phyloP scores from a whole-genome alignment of 2,329 filamentous ascomycete species.

The Pseudovirgaria hyperparasitica region DNA sequence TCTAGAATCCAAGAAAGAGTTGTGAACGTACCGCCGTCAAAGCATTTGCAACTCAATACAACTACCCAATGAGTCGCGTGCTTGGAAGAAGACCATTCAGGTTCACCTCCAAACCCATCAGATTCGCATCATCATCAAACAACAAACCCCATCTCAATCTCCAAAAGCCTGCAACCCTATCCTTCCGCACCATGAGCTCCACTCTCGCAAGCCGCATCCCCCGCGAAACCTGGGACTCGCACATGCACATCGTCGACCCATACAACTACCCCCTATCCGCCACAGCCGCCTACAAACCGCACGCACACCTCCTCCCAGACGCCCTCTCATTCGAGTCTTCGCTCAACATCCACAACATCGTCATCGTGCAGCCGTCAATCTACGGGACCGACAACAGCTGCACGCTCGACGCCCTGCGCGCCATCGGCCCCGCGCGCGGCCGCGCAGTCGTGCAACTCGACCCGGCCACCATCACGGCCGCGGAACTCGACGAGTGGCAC shows the following conservation, averaged over 20 bases:
- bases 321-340: conserved; percentile 38
- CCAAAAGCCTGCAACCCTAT: too few species aligned
- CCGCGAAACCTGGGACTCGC: conserved; percentile 43
- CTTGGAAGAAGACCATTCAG: too few species aligned
- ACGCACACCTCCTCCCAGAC: conserved; percentile 36
- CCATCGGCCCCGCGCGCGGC: conserved; percentile 36
- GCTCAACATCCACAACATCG: conserved; percentile 41
- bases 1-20: too few species aligned
- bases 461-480: conserved; percentile 22
- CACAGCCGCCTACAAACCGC: conserved; percentile 39
- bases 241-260: conserved; percentile 51
- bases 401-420: conserved; percentile 40
- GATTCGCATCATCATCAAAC: too few species aligned
- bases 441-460: conserved; percentile 47
- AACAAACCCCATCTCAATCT: too few species aligned
- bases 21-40: too few species aligned
- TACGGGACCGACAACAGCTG: conserved; percentile 50
- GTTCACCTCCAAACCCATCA: too few species aligned
- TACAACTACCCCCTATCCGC: conserved; percentile 34
- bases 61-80: too few species aligned
- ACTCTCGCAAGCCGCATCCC: conserved; percentile 20
- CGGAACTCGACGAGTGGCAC: conserved; percentile 39
- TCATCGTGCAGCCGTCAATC: conserved; percentile 47
- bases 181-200: too few species aligned
- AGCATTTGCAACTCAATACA: too few species aligned